These are phyloP conservation scores for Zymoseptoria pseudotritici DNA, from an alignment of 2,329 filamentous ascomycete genomes.

Conservation along the genomic window DNA sequence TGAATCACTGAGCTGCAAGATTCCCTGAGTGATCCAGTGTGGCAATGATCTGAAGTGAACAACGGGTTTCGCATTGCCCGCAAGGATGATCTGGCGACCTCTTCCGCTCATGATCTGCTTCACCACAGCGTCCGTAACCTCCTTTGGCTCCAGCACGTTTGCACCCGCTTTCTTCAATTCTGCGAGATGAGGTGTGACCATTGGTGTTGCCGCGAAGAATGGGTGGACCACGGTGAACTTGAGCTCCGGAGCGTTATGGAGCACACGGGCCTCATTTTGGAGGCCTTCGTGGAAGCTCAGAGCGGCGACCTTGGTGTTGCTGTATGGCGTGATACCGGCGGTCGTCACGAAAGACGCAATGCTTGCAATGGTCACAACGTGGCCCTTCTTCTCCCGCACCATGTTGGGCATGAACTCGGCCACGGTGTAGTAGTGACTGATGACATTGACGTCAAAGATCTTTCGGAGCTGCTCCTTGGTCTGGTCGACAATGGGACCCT, in stretches of 20 bases:
- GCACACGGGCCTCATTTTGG: conserved; percentile 35
- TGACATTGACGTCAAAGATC: conserved; percentile 47
- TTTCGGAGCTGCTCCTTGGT: conserved; percentile 38
- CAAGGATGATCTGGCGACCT: conserved; percentile 37
- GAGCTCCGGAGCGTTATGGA: conserved; percentile 37
- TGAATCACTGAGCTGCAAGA: conserved; percentile 7
- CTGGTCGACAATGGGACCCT: conserved; percentile 41
- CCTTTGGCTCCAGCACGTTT: conserved; percentile 32
- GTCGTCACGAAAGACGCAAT: conserved; percentile 42
- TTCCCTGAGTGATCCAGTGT: conserved; percentile 9
- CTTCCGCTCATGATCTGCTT: conserved; percentile 36
- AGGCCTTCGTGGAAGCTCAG: conserved; percentile 48
- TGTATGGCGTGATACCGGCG: conserved; percentile 45
- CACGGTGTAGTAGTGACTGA: conserved; percentile 45
- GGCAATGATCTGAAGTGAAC: conserved; percentile 10
- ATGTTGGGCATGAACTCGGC: conserved; percentile 48
- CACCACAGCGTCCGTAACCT: conserved; percentile 37
- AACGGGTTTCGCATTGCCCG: conserved; percentile 14
- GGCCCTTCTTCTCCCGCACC: conserved; percentile 46
- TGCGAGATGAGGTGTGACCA: conserved; percentile 29
- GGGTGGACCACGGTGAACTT: conserved; percentile 39
- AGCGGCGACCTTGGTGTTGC: conserved; percentile 45
- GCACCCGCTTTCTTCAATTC: conserved; percentile 28
- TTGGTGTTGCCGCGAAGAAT: conserved; percentile 35
- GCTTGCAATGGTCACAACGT: conserved; percentile 50